Base-by-base conservation (phyloP, 1,139 yeast species). In the Debaryomyces fabryi region DNA sequence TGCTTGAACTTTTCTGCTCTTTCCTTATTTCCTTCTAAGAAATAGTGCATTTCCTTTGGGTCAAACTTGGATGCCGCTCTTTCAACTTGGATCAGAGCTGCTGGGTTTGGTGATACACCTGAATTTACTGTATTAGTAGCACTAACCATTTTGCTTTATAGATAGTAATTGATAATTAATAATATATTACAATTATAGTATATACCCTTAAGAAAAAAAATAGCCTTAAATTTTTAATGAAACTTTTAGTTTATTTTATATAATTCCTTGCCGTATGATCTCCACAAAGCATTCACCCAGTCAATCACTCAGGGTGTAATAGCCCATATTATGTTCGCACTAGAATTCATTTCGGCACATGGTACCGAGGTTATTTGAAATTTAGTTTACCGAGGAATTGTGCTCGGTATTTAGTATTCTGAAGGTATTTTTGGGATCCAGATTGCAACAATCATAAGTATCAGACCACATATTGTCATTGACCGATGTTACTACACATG, bases 1-100 rank as follows among this genome's bases (percentile, higher is more conserved):
- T 51, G 42, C 48, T 69, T 64, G 52, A 65, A 55, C 46, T 59
- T 52, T 42, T 65, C 67, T 7, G 76, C 64, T 48, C 69, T 62
- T 46, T 68, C 71, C 44, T 55, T 52, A 40, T 68, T 58, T 42
- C 79, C 79, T 57, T 75, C 79, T 54, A 75, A 63, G 54, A 74
- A 74, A 53, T 66, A 57, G 56, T 74, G 72, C 74, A 75, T 68
- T 49, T 65, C 58, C 47, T 54, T 60, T 23, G 70, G 68, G 59
- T 69, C 67, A 55, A 64, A 66, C 37, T 58, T 55, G 45, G 63
- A 58, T 33, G 57, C 57, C 27, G 58, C 67, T 59, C 79, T 65
- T 58, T 74, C 79, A 42, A 52, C 52, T 47, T 64, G 67, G 48
- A 74, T 65, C 40, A 67, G 64, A 30, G 58, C 45, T 48, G 57